Base-by-base conservation (phyloP, 2,329 filamentous ascomycete genomes). In the Hypoxylon sp. region DNA sequence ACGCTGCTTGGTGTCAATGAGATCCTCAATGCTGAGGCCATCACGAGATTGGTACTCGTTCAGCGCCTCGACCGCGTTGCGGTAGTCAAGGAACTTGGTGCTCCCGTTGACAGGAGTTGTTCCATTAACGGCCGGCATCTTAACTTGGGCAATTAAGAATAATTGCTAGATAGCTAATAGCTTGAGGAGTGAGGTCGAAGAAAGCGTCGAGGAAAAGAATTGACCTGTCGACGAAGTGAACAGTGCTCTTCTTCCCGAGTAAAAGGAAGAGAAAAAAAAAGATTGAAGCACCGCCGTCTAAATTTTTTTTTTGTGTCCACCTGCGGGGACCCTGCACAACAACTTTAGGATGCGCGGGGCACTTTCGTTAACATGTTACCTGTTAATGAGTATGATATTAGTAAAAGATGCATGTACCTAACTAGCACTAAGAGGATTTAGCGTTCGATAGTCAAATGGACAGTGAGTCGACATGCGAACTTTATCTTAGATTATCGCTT, bases 1-100 rank as follows among this genome's bases (percentile, higher is more conserved):
- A 78, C 94, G 93, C 82, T 91, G 91, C 84, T 92, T 91, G 73
- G 95, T 94, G 84, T 99, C 92, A 80, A 98, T 89, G 75, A 99
- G 87, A 72, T 93, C 90, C 78, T 93, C 86, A 77, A 97, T 89
- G 79, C 93, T 89, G 75, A 99, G 91, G 66, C 96, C 96, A 89
- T 99, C 96, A 75, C 84, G 86, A 79, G 87, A 86, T 73, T 90
- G 80, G 82, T 97, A 98, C 78, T 95, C 89, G 80, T 92, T 87
- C 80, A 98, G 87, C 73, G 94, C 83, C 78, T 97, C 91, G 71
- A 94, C 83, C 71, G 95, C 96, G 78, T 86, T 91, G 79, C 86
- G 84, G 85, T 86, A 86, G 85, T 97, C 92, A 75, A 93, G 84
- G 78, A 91, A 84, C 80, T 90, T 82, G 74, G 84, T 81, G 73